These are phyloP conservation scores for Phytopythium boreale DNA, from an alignment of 352 stramenopile genomes.

Conservation along the genomic window DNA sequence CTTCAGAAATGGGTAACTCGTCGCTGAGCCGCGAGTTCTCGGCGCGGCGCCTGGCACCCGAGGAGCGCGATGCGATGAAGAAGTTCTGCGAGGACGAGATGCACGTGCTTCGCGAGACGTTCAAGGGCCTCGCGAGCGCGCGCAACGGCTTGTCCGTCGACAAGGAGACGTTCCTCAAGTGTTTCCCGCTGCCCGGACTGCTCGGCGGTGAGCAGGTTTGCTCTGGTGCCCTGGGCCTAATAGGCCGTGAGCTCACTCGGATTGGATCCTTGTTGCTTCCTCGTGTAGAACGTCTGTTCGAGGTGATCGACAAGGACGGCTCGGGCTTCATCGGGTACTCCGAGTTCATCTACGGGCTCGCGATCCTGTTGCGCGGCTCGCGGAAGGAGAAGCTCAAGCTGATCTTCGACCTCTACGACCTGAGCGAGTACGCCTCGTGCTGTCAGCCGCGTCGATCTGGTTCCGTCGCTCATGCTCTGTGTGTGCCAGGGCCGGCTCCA, in stretches of 20 bases:
- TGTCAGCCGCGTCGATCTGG: not conserved
- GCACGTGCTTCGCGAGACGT: constrained; percentile 72
- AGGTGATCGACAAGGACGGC: constrained; percentile 90
- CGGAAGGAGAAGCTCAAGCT: constrained; percentile 91
- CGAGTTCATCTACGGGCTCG: constrained; percentile 90
- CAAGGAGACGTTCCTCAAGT: constrained; percentile 94
- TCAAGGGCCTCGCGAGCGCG: constrained; percentile 63
- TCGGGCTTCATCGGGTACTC: constrained; percentile 89
- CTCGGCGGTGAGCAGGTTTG: constrained; percentile 51
- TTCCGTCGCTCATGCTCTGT: constrained; percentile 11
- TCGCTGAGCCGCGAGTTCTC: constrained; percentile 54
- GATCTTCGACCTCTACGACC: constrained; percentile 93
- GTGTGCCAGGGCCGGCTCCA: constrained; percentile 61
- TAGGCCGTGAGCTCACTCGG: not conserved
- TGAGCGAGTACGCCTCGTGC: constrained; percentile 59
- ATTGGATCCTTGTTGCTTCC: not conserved
- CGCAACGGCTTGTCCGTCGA: constrained; percentile 77
- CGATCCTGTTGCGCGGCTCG: constrained; percentile 81
- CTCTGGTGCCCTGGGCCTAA: not conserved
- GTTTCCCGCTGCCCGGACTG: constrained; percentile 88
- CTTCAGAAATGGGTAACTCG: constrained; percentile 57
- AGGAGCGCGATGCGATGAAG: constrained; percentile 70
- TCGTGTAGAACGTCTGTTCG: constrained; percentile 83
- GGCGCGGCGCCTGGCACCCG: constrained; percentile 34
- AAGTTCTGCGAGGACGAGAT: constrained; percentile 80